phyloP scores from a whole-genome alignment of 306 rosid genomes.

The Casuarina cunninghamiana region DNA sequence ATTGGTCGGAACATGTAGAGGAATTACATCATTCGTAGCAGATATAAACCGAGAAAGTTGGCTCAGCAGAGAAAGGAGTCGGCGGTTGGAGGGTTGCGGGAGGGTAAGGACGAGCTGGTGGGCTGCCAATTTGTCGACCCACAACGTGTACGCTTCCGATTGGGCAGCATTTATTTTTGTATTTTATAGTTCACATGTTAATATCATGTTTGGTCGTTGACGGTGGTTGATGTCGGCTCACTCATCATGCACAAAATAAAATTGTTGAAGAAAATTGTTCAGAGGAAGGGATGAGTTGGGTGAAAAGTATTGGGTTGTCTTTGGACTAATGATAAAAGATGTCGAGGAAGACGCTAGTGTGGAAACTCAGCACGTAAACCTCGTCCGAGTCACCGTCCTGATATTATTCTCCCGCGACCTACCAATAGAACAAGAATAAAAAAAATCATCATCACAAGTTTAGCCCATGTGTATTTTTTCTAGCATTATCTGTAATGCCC shows the following conservation, averaged over 20 bases:
- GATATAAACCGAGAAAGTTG: slow-evolving; percentile 6
- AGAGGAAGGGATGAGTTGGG: background rate
- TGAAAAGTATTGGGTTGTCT: background rate
- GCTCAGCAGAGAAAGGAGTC: slow-evolving; percentile 9
- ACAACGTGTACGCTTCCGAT: slow-evolving; percentile 15
- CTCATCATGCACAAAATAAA: background rate
- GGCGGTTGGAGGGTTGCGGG: slow-evolving; percentile 42
- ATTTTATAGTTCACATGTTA: background rate
- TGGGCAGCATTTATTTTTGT: background rate
- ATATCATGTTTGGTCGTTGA: background rate
- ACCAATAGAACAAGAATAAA: no score
- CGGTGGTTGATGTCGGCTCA: background rate
- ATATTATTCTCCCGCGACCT: no score
- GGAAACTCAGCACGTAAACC: slow-evolving; percentile 2
- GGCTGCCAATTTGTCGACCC: slow-evolving; percentile 8
- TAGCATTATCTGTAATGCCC: no score
- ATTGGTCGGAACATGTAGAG: background rate
- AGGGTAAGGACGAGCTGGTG: slow-evolving; percentile 37
- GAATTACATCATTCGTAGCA: background rate
- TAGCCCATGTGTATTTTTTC: no score
- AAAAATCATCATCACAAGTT: background rate
- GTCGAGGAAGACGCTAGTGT: background rate
- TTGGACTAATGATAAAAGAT: background rate
- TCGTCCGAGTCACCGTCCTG: background rate
- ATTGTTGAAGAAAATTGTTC: background rate